A percentile compares a stretch with the other conserved stretches of the same genome.
These are phyloP conservation scores for Apophysomyces elegans DNA, from an alignment of 371 early-diverging fungal species.

Conservation along the genomic window DNA sequence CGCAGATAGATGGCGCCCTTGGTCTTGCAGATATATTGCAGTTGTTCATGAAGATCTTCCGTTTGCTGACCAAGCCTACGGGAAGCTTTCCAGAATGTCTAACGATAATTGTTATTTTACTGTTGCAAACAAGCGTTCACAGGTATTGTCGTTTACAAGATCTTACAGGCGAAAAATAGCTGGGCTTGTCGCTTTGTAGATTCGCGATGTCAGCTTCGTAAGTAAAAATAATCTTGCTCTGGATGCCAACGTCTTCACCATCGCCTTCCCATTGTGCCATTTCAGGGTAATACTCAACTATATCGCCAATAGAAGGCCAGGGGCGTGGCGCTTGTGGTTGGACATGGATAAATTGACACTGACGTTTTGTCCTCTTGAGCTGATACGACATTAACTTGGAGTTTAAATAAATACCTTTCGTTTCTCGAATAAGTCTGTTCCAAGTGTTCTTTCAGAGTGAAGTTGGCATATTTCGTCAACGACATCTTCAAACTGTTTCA, in stretches of 20 bases:
- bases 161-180: slow-evolving; percentile 37
- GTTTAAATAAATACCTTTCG: slow-evolving; percentile 26
- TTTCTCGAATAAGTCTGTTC: slow-evolving; percentile 30
- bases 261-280: slow-evolving; percentile 57
- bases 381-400: neutral
- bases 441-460: slow-evolving; percentile 36
- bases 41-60: slow-evolving; percentile 14
- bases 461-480: slow-evolving; percentile 41
- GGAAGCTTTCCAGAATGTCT: slow-evolving; percentile 37
- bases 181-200: slow-evolving; percentile 14
- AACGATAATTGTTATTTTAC: neutral
- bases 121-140: too few species aligned
- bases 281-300: slow-evolving; percentile 47
- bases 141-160: neutral
- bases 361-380: neutral
- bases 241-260: slow-evolving; percentile 50
- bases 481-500: slow-evolving; percentile 26
- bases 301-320: slow-evolving; percentile 41
- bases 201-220: slow-evolving; percentile 14
- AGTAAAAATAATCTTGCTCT: slow-evolving; percentile 39
- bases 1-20: slow-evolving; percentile 25
- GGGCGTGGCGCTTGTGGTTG: slow-evolving; percentile 15
- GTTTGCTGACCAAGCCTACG: slow-evolving; percentile 13
- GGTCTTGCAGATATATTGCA: slow-evolving; percentile 26
- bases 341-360: slow-evolving; percentile 48